Percentiles rank a stretch among this genome's conserved stretches.
Evolutionary conservation across 179 eudicot genomes (phyloP).

Genomic region (Silene vulgaris): DNA sequence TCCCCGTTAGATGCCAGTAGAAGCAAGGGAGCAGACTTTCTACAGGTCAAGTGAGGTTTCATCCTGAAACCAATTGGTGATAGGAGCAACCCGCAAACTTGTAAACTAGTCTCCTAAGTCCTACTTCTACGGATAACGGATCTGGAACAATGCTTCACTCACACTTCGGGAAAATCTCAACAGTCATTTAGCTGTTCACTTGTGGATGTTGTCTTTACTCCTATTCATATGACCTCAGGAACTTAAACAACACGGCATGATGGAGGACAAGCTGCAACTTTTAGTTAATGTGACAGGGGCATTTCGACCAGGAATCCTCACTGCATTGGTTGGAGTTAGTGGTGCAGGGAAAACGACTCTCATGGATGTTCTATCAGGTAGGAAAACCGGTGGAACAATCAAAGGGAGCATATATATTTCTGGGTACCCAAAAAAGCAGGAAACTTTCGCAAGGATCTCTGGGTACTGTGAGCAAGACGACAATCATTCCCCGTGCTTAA

Average conservation of each 20-base stretch:
- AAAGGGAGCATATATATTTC: conserved; percentile 66
- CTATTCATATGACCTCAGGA: conserved; percentile 42
- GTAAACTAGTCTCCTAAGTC: background rate
- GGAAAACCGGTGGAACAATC: conserved; percentile 87
- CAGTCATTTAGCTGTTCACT: background rate
- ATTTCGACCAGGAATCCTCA: conserved; percentile 83
- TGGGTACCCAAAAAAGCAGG: conserved; percentile 82
- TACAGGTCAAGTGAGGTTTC: background rate
- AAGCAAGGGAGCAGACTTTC: background rate
- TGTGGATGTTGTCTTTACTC: conserved; percentile 18
- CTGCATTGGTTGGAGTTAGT: conserved; percentile 86
- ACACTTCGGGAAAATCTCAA: background rate
- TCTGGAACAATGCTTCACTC: background rate
- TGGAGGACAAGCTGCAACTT: conserved; percentile 53
- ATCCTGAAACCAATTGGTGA: conserved; percentile 2
- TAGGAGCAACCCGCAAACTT: background rate
- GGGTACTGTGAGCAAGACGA: conserved; percentile 93
- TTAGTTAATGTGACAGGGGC: conserved; percentile 67
- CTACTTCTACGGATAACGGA: too few relatives aligned
- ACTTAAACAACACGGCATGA: conserved; percentile 59
- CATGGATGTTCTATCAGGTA: conserved; percentile 90
- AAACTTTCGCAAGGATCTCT: conserved; percentile 80
- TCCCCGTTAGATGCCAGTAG: background rate
- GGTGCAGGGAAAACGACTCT: conserved; percentile 98
- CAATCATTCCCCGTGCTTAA: conserved; percentile 83